Conservation (phyloP, 306 rosid species). For the Delonix regia region DNA sequence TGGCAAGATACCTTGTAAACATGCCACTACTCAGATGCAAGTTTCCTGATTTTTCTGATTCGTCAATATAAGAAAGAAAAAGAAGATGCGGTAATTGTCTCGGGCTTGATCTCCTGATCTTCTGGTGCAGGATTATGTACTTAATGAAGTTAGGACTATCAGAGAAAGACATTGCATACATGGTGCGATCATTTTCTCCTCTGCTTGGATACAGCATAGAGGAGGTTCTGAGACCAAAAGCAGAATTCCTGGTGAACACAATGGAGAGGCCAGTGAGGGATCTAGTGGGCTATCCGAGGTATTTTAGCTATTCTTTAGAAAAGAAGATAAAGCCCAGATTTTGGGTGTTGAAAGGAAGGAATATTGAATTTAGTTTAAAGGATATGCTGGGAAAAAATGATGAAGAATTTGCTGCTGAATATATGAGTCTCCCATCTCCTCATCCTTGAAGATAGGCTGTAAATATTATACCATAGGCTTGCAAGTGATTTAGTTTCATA, state of each 20-base stretch:
- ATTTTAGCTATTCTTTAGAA: conserved; percentile 90
- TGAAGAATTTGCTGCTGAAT: conserved; percentile 76
- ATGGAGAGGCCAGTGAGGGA: conserved; percentile 82
- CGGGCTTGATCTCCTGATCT: conserved; percentile 30
- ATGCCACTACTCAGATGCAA: conserved; percentile 26
- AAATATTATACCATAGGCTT: background rate
- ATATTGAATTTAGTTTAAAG: conserved; percentile 68
- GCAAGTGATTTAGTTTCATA: background rate
- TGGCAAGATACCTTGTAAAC: background rate
- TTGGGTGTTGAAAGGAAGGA: conserved; percentile 63
- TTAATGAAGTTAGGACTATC: conserved; percentile 73
- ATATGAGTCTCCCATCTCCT: conserved; percentile 33
- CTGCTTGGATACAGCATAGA: conserved; percentile 81
- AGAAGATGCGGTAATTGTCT: conserved; percentile 2
- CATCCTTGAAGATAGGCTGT: background rate
- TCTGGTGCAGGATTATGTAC: conserved; percentile 62
- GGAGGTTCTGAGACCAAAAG: conserved; percentile 78
- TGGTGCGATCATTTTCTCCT: conserved; percentile 85
- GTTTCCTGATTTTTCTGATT: conserved; percentile 16
- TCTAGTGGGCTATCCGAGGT: conserved; percentile 84
- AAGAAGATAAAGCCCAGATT: conserved; percentile 89
- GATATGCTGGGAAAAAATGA: conserved; percentile 86
- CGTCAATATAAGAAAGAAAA: conserved; percentile 13
- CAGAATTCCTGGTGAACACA: conserved; percentile 70
- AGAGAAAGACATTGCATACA: conserved; percentile 61